Evolutionary conservation across 257 asterid species (phyloP).

Genomic region (Phtheirospermum japonicum): DNA sequence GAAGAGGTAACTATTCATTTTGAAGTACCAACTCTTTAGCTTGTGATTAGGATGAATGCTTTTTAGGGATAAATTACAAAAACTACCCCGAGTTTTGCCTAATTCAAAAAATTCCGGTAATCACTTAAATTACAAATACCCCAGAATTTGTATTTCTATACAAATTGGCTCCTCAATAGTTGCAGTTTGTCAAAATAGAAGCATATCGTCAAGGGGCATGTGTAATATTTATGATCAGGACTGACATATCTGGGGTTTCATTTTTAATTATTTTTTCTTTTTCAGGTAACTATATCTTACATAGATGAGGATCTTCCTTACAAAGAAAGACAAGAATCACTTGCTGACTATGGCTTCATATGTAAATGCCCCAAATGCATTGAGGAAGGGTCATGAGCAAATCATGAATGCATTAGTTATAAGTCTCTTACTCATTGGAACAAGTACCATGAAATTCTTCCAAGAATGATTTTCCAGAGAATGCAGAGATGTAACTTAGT

Average conservation of each 20-base stretch:
- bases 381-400: conserved; percentile 39
- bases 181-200: too few relatives aligned
- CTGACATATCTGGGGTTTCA: background rate
- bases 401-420: background rate
- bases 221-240: too few relatives aligned
- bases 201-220: too few relatives aligned
- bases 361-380: conserved; percentile 74
- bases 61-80: background rate
- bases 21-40: conserved; percentile 1
- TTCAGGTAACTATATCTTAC: conserved; percentile 85
- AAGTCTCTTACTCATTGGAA: background rate
- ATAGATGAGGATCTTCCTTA: conserved; percentile 79
- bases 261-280: conserved; percentile 2
- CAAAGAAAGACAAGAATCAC: conserved; percentile 65
- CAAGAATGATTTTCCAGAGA: conserved; percentile 1
- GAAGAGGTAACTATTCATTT: conserved; percentile 58
- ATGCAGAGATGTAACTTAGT: too few relatives aligned
- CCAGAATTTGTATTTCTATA: background rate
- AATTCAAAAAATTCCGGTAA: too few relatives aligned
- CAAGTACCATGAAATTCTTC: too few relatives aligned
- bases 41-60: background rate
- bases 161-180: too few relatives aligned
- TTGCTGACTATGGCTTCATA: conserved; percentile 82
- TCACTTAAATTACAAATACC: conserved; percentile 3
- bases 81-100: background rate